phyloP scores from a whole-genome alignment of 768 basidiomycete species.

The Leccinum incarnatum region DNA sequence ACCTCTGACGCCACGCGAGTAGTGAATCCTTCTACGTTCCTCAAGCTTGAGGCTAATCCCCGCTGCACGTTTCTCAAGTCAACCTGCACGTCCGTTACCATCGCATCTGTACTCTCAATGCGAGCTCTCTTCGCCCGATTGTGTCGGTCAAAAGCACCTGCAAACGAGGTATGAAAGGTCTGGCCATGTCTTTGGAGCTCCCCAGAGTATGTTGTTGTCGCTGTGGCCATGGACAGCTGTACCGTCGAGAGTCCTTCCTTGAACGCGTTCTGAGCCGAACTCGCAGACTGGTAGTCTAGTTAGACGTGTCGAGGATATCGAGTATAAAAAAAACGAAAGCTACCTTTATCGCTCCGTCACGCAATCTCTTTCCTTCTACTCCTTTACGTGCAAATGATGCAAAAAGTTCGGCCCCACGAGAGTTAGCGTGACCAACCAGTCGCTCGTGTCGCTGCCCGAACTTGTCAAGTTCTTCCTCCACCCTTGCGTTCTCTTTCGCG shows the following conservation, averaged over 20 bases:
- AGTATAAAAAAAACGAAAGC: background rate
- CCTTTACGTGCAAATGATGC: slow-evolving; percentile 43
- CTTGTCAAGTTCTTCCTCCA: slow-evolving; percentile 46
- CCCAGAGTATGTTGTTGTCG: slow-evolving; percentile 48
- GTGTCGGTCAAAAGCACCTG: slow-evolving; percentile 60
- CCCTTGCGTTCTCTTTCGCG: slow-evolving; percentile 53
- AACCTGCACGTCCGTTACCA: slow-evolving; percentile 49
- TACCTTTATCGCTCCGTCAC: slow-evolving; percentile 63
- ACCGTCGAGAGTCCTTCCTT: slow-evolving; percentile 43
- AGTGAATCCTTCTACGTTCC: slow-evolving; percentile 43
- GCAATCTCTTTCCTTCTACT: slow-evolving; percentile 50
- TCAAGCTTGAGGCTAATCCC: slow-evolving; percentile 48
- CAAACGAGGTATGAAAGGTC: slow-evolving; percentile 41
- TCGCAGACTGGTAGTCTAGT: slow-evolving; percentile 39
- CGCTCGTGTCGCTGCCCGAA: slow-evolving; percentile 51
- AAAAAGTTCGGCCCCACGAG: slow-evolving; percentile 41
- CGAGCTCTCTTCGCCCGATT: slow-evolving; percentile 65
- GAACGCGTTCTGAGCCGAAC: slow-evolving; percentile 39
- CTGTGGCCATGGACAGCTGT: slow-evolving; percentile 42
- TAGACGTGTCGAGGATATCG: slow-evolving; percentile 4
- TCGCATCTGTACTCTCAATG: slow-evolving; percentile 51
- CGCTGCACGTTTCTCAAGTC: slow-evolving; percentile 52
- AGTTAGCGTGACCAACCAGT: slow-evolving; percentile 40
- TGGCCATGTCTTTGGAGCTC: slow-evolving; percentile 51
- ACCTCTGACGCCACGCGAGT: slow-evolving; percentile 53